Percentiles rank a stretch among this genome's conserved stretches.
Evolutionary conservation across 257 asterid species (phyloP).

Genomic region (Marsdenia floribunda): DNA sequence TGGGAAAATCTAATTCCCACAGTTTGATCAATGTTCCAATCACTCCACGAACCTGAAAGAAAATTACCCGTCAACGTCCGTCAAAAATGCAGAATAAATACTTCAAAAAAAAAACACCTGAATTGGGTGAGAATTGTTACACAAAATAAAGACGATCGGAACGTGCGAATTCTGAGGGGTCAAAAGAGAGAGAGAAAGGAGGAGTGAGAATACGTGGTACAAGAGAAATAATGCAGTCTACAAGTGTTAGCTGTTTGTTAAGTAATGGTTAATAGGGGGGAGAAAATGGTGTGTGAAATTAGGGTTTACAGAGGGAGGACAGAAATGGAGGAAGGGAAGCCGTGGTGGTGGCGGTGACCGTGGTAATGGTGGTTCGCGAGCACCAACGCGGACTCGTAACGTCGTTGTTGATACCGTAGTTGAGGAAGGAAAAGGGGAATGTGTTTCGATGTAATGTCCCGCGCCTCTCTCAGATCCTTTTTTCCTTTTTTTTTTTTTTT

Average conservation of each 20-base stretch:
- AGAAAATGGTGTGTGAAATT: neutral
- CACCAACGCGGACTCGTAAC: conserved; percentile 12
- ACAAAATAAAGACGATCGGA: neutral
- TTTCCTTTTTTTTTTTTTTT: neutral
- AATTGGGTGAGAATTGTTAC: neutral
- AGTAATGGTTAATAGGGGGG: neutral
- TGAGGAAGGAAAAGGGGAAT: neutral
- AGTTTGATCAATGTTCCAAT: conserved; percentile 7
- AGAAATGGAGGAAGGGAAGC: neutral
- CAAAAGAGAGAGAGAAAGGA: conserved; percentile 14
- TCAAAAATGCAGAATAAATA: neutral
- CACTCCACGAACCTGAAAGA: neutral
- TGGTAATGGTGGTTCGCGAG: neutral
- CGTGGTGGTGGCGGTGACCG: neutral
- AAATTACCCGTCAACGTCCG: neutral
- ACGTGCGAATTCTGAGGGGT: conserved; percentile 10
- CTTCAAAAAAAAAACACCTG: neutral
- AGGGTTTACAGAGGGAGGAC: conserved; percentile 15
- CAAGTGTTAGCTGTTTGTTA: neutral
- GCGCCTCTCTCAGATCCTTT: conserved; percentile 19
- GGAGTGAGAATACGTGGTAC: neutral
- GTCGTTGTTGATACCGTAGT: conserved; percentile 11
- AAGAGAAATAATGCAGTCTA: neutral
- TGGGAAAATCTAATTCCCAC: neutral
- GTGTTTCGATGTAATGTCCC: conserved; percentile 9